Evolutionary conservation across 768 basidiomycete genomes (phyloP).

Genomic region (Phallus indusiatus): DNA sequence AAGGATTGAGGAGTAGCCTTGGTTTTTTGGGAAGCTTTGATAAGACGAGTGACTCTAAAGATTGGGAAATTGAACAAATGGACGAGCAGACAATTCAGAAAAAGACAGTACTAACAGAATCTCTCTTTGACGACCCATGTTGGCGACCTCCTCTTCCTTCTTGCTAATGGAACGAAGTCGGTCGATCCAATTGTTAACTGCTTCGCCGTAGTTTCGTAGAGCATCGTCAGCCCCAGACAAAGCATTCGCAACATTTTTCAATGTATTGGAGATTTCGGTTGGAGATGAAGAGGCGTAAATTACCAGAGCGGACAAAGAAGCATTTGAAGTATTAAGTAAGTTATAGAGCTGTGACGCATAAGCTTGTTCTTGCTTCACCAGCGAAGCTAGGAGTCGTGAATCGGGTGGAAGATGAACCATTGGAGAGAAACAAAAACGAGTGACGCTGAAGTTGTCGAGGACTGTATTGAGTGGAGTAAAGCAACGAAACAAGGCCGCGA

Average conservation of each 20-base stretch:
- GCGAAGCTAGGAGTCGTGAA: conserved; percentile 59
- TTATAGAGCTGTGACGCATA: conserved; percentile 51
- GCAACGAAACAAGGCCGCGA: too few relatives aligned
- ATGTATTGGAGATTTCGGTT: conserved; percentile 41
- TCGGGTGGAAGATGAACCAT: conserved; percentile 73
- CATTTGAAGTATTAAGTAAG: conserved; percentile 49
- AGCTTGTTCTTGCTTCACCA: conserved; percentile 62
- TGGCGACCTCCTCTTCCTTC: conserved; percentile 65
- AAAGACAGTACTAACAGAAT: conserved; percentile 53
- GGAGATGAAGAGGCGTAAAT: conserved; percentile 66
- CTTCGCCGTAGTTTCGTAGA: conserved; percentile 45
- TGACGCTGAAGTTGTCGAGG: neutral
- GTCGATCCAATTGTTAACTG: conserved; percentile 58
- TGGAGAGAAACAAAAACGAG: neutral
- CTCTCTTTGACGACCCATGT: conserved; percentile 65
- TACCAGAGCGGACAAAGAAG: conserved; percentile 54
- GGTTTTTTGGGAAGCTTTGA: conserved; percentile 59
- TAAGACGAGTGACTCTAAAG: conserved; percentile 61
- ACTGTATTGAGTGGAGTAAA: too few relatives aligned
- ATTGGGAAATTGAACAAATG: neutral
- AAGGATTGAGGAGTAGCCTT: conserved; percentile 32
- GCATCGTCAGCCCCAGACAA: conserved; percentile 63
- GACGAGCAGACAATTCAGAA: neutral
- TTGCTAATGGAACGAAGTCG: conserved; percentile 49
- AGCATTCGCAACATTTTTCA: conserved; percentile 41